These are phyloP conservation scores for Blastomyces silverae DNA, from an alignment of 2,329 filamentous ascomycete species.

Conservation along the genomic window DNA sequence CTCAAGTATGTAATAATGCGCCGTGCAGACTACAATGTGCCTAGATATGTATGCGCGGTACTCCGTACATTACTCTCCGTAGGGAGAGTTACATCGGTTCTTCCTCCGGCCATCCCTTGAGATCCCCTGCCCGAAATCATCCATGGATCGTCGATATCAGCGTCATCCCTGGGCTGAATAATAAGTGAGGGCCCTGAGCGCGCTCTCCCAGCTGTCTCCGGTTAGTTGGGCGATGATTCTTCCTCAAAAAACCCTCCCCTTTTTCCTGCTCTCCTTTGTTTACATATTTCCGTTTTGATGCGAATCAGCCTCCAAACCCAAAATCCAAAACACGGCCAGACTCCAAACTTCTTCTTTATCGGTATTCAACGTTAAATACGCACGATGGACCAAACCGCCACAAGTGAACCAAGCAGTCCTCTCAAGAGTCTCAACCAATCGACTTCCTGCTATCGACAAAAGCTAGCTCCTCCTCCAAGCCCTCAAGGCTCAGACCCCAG, in stretches of 20 bases:
- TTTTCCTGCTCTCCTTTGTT: background rate
- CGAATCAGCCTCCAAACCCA: background rate
- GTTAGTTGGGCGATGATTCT: background rate
- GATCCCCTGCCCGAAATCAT: background rate
- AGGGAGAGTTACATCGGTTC: slow-evolving; percentile 2
- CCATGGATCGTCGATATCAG: slow-evolving; percentile 4
- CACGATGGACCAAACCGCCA: background rate
- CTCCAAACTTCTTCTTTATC: background rate
- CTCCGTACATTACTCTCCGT: too few species aligned
- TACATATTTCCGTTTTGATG: background rate
- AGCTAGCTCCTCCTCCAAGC: too few species aligned
- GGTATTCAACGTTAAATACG: background rate
- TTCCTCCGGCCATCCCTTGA: background rate
- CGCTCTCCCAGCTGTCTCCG: background rate
- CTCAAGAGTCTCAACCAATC: background rate
- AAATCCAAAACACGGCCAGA: background rate
- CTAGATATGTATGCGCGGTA: background rate
- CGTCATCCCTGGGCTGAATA: background rate
- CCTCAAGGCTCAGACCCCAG: too few species aligned
- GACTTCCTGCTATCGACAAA: background rate
- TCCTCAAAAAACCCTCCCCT: background rate
- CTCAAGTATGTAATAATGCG: too few species aligned
- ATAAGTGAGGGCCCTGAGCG: background rate
- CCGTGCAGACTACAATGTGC: too few species aligned
- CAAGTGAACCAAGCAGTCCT: background rate